Conservation (phyloP, 2,329 filamentous ascomycete genomes). For the Paraphaeosphaeria minitans region DNA sequence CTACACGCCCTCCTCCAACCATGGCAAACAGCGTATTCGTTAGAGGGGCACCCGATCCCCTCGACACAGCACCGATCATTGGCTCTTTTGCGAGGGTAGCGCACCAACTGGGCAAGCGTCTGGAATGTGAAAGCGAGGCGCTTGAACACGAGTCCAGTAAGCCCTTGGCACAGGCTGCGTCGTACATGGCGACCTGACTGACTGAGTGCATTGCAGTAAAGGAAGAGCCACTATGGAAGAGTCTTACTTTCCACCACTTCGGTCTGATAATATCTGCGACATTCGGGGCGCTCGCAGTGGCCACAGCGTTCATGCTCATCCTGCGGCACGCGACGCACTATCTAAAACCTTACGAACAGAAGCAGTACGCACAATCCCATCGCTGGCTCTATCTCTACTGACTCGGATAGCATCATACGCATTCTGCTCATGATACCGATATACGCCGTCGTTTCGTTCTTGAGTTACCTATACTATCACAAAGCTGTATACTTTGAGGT, state of each 20-base stretch:
- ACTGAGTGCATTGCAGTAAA: constrained; percentile 32
- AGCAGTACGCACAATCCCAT: constrained; percentile 53
- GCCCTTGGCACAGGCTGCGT: constrained; percentile 29
- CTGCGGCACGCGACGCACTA: constrained; percentile 65
- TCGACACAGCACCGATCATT: not conserved
- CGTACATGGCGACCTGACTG: not conserved
- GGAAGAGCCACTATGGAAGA: constrained; percentile 59
- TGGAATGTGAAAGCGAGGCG: constrained; percentile 22
- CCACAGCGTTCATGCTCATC: constrained; percentile 60
- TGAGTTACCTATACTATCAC: constrained; percentile 75
- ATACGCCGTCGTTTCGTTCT: constrained; percentile 75
- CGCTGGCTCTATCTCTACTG: constrained; percentile 13
- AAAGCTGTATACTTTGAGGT: constrained; percentile 82
- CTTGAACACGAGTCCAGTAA: constrained; percentile 38
- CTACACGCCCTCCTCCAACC: constrained; percentile 1
- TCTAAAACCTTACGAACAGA: constrained; percentile 63
- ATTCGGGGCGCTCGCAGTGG: constrained; percentile 58
- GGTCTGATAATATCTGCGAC: constrained; percentile 59
- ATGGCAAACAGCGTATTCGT: constrained; percentile 8
- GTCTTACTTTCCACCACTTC: constrained; percentile 62
- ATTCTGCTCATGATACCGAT: constrained; percentile 88
- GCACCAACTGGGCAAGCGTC: constrained; percentile 5
- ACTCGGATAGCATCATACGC: constrained; percentile 70
- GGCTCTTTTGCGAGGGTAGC: not conserved
- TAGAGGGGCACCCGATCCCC: constrained; percentile 4